These are phyloP conservation scores for Talaromyces sp. DNA, from an alignment of 2,329 filamentous ascomycete species.

Conservation along the genomic window DNA sequence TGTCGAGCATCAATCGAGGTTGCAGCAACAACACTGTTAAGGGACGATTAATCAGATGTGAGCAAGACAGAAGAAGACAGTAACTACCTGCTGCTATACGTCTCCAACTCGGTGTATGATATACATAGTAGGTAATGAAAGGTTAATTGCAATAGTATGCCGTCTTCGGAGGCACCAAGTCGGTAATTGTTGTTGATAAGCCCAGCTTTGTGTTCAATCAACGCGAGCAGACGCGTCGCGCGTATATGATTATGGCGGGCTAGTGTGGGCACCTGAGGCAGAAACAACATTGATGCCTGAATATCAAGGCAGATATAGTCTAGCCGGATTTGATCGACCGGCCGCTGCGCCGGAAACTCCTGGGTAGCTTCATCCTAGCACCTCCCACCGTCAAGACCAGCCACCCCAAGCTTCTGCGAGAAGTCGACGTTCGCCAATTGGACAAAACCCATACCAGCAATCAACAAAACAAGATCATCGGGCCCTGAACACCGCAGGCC, in stretches of 20 bases:
- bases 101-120: not conserved
- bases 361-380: constrained; percentile 11
- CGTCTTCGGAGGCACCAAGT: not conserved
- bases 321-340: constrained; percentile 1
- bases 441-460: not conserved
- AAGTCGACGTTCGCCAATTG: constrained; percentile 1
- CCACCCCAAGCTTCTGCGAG: constrained; percentile 4
- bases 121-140: not conserved
- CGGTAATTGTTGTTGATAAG: constrained; percentile 1
- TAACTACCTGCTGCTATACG: not conserved
- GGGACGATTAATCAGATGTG: not conserved
- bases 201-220: not conserved
- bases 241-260: not conserved
- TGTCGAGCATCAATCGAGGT: constrained; percentile 8
- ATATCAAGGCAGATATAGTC: not conserved
- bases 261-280: constrained; percentile 11
- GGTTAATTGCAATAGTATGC: not conserved
- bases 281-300: not conserved
- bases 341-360: constrained; percentile 7
- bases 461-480: not conserved
- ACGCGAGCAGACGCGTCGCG: constrained; percentile 13
- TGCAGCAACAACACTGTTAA: constrained; percentile 13
- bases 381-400: constrained; percentile 11
- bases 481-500: not conserved
- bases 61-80: not conserved